A percentile compares a stretch with the other conserved stretches of the same genome.
These are phyloP conservation scores for Lentinula lateritia DNA, from an alignment of 768 basidiomycete genomes.

Conservation along the genomic window DNA sequence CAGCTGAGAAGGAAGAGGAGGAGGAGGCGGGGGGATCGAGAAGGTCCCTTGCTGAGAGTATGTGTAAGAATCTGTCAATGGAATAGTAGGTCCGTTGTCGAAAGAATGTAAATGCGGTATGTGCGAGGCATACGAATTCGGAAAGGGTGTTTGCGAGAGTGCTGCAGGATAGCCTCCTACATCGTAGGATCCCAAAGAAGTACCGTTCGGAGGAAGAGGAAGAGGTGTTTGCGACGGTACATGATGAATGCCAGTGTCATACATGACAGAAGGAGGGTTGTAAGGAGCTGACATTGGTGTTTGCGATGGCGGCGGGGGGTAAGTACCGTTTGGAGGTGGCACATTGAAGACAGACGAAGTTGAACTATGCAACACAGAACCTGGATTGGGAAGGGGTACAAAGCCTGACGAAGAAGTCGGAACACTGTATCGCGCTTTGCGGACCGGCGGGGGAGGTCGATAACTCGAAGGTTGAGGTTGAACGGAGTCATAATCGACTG, in stretches of 20 bases:
- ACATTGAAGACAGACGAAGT: conserved; percentile 18
- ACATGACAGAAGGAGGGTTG: conserved; percentile 14
- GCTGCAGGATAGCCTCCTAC: conserved; percentile 11
- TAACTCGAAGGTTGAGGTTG: conserved; percentile 22
- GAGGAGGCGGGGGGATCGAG: conserved; percentile 12
- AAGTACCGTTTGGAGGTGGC: background rate
- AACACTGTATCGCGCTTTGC: conserved; percentile 62
- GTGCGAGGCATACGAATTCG: conserved; percentile 1
- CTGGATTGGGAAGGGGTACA: conserved; percentile 41
- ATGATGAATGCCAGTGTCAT: conserved; percentile 18
- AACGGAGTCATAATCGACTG: conserved; percentile 35
- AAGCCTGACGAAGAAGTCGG: conserved; percentile 68
- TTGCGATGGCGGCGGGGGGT: conserved; percentile 31
- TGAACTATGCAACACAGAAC: conserved; percentile 20
- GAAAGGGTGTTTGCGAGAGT: conserved; percentile 20
- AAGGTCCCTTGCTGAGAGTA: conserved; percentile 4
- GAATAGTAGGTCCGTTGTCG: background rate
- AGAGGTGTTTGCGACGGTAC: conserved; percentile 25
- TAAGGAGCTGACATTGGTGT: conserved; percentile 26
- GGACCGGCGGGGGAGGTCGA: conserved; percentile 29
- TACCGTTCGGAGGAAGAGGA: conserved; percentile 17
- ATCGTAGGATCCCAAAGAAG: conserved; percentile 7
- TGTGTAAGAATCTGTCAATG: background rate
- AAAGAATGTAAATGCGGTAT: conserved; percentile 1
- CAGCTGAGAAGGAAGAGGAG: conserved; percentile 21